Evolutionary conservation across 176 grass and related monocot genomes (phyloP).

Genomic region (Zizania latifolia): DNA sequence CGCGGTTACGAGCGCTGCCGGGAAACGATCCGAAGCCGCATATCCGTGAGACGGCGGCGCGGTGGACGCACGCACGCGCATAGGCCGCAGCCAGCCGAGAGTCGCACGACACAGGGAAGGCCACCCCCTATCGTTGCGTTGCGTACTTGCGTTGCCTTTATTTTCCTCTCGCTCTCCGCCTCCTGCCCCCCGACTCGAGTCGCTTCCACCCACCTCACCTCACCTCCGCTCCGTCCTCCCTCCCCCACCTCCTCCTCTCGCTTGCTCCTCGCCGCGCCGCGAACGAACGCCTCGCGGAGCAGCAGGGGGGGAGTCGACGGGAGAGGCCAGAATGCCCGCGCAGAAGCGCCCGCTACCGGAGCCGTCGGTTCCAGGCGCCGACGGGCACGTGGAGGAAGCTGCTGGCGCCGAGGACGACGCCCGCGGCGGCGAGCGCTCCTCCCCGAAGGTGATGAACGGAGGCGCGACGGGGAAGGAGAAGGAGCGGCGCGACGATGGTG

Average conservation of each 20-base stretch:
- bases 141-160: neutral
- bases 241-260: neutral
- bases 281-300: slow-evolving; percentile 17
- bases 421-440: neutral
- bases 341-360: slow-evolving; percentile 52
- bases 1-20: no score
- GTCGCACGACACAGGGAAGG: slow-evolving; percentile 26
- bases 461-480: neutral
- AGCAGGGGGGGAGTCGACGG: neutral
- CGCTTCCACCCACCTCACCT: slow-evolving; percentile 44
- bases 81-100: slow-evolving; percentile 16
- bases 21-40: no score
- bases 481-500: slow-evolving; percentile 27
- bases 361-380: slow-evolving; percentile 13
- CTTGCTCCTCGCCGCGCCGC: neutral
- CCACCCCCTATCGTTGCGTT: neutral
- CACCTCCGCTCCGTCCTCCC: neutral
- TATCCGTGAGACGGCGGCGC: no score
- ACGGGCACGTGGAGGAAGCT: slow-evolving; percentile 20
- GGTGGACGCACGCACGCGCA: slow-evolving; percentile 12
- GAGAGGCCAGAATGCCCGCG: slow-evolving; percentile 45
- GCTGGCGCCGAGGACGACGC: neutral
- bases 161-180: slow-evolving; percentile 53
- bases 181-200: slow-evolving; percentile 31
- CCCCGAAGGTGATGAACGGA: slow-evolving; percentile 29